Base-by-base conservation (phyloP, 345 rosid genomes). In the Pistacia atlantica region DNA sequence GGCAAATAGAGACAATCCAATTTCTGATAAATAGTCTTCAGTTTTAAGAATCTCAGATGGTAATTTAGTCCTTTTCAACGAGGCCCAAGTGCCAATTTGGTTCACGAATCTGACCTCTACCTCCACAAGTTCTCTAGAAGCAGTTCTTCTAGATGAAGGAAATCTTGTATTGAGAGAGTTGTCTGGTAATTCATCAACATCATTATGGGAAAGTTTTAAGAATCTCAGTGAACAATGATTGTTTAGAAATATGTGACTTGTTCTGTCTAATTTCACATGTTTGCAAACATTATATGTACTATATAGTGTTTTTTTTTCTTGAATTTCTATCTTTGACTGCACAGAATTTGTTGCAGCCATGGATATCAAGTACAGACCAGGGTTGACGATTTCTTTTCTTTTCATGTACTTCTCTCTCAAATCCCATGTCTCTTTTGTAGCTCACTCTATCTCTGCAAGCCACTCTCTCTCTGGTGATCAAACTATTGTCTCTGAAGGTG, bases 191-290 rank as follows among this genome's bases (percentile, higher is more conserved):
- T 62, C 78, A 20, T 72, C 88, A 4, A 38, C 10, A 37, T 3
- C 25, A 0, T 75, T 89, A 6, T 94, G 98, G 97, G 89, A 90
- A 83, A 90, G 97, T 77, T 86, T 92, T 65, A 25, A 25, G 25
- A 25, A 25, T 25, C 25, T 25, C 25, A 25, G 25, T 25, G 25
- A 25, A 25, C 25, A 25, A 25, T 25, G 25, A 25, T 25, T 25
- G 25, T 25, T 25, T 25, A 25, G 25, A 25, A 25, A 25, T 25
- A 25, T 25, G 25, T 25, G 25, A 25, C 25, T 25, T 25, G 25
- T 25, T 25, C 25, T 25, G 25, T 25, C 25, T 25, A 25, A 25
- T 25, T 25, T 25, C 25, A 25, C 25, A 25, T 25, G 25, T 25
- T 25, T 25, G 25, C 25, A 25, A 25, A 25, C 25, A 25, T 25